Evolutionary conservation across 73 alveolate genomes (phyloP).

Genomic region (Effrenium voratum): DNA sequence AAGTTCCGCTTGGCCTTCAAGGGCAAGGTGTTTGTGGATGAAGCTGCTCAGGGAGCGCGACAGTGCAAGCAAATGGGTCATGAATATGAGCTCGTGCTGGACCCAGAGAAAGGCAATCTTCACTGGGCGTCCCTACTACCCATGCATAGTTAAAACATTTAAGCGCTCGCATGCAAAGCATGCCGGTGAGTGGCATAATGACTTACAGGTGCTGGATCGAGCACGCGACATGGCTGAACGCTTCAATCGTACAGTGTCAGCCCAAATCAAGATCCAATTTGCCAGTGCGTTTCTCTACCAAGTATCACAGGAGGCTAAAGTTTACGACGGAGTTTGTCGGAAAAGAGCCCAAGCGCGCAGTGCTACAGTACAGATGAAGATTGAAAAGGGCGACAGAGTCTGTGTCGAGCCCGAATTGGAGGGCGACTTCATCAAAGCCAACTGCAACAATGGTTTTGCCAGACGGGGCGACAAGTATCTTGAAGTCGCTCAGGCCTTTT

Average conservation of each 20-base stretch:
- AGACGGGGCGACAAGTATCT: no score
- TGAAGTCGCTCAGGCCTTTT: constrained; percentile 31
- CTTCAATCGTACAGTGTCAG: neutral
- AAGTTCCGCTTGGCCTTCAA: constrained; percentile 30
- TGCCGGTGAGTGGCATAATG: constrained; percentile 20
- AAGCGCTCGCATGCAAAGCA: neutral
- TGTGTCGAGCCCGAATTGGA: constrained; percentile 32
- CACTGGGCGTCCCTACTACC: neutral
- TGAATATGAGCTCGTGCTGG: neutral
- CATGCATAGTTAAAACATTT: constrained; percentile 45
- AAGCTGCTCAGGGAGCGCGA: neutral
- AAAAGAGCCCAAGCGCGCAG: neutral
- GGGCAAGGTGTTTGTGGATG: neutral
- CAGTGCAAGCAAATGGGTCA: neutral
- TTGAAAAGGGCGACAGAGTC: neutral
- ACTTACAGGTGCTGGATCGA: neutral
- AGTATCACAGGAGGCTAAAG: neutral
- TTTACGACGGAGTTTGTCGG: no score
- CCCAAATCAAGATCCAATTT: neutral
- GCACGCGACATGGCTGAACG: neutral
- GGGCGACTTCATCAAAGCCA: constrained; percentile 23
- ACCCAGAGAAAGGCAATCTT: neutral
- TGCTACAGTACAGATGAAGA: neutral
- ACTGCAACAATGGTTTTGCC: constrained; percentile 43
- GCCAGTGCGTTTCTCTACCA: constrained; percentile 19